Evolutionary conservation across 805 yeast species (phyloP).

Genomic region (Teunomyces panamensis): DNA sequence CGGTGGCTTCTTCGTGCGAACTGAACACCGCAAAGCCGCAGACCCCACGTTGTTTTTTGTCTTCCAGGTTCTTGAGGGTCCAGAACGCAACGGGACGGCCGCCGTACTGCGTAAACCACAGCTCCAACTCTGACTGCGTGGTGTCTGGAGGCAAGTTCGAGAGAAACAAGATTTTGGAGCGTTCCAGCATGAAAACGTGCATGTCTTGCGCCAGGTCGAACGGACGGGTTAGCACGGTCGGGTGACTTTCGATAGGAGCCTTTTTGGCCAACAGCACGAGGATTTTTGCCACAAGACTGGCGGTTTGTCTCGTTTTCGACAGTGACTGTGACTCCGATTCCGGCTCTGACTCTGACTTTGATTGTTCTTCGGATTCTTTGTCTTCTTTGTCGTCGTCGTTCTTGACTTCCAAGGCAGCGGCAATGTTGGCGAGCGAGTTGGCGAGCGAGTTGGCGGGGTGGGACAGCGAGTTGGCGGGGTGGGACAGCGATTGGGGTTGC

Average conservation of each 20-base stretch:
- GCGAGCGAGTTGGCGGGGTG: slow-evolving; percentile 34
- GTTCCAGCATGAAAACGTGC: slow-evolving; percentile 61
- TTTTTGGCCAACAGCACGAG: slow-evolving; percentile 47
- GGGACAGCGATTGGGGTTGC: slow-evolving; percentile 50
- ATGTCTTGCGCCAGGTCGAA: slow-evolving; percentile 76
- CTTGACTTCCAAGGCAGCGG: slow-evolving; percentile 47
- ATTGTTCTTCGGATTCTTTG: background rate
- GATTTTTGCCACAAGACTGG: slow-evolving; percentile 42
- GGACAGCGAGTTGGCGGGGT: slow-evolving; percentile 32
- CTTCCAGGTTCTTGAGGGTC: slow-evolving; percentile 63
- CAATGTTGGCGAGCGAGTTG: slow-evolving; percentile 38
- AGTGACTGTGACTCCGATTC: too few relatives aligned
- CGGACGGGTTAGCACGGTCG: slow-evolving; percentile 63
- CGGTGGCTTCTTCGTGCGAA: slow-evolving; percentile 82
- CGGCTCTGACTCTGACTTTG: too few relatives aligned
- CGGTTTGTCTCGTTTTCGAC: slow-evolving; percentile 44
- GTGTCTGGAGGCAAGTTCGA: slow-evolving; percentile 82
- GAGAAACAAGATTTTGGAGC: slow-evolving; percentile 74
- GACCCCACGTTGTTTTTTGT: slow-evolving; percentile 36
- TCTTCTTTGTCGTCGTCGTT: slow-evolving; percentile 11
- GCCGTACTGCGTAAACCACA: slow-evolving; percentile 88
- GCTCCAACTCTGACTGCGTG: slow-evolving; percentile 85
- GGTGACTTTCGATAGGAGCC: slow-evolving; percentile 49
- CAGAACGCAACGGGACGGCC: slow-evolving; percentile 86
- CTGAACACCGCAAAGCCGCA: slow-evolving; percentile 85